Evolutionary conservation across 2,329 filamentous ascomycete genomes (phyloP).

Genomic region (Curvularia sp.): DNA sequence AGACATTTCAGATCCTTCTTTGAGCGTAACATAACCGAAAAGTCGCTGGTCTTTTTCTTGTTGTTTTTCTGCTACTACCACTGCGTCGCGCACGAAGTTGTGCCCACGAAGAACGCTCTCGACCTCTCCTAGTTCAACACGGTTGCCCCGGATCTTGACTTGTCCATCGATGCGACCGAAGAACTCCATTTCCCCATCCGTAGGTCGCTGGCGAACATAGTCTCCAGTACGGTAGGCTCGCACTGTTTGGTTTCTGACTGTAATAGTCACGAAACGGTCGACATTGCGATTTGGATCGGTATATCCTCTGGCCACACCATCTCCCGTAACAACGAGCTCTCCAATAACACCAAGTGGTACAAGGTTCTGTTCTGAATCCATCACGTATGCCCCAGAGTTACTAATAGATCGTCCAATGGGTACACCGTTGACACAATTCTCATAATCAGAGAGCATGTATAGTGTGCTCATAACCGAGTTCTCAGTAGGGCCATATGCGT

Average conservation of each 20-base stretch:
- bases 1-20: not conserved
- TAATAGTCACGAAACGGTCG: slow-evolving; percentile 11
- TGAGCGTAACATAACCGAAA: not conserved
- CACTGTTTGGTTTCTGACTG: not conserved
- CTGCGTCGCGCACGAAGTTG: not conserved
- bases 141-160: slow-evolving; percentile 35
- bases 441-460: slow-evolving; percentile 44
- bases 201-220: slow-evolving; percentile 18
- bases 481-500: slow-evolving; percentile 32
- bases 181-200: slow-evolving; percentile 27
- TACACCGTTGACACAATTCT: slow-evolving; percentile 20
- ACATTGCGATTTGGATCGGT: slow-evolving; percentile 31
- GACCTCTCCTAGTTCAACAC: slow-evolving; percentile 38
- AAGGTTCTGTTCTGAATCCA: slow-evolving; percentile 8
- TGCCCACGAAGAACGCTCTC: slow-evolving; percentile 14
- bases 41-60: not conserved
- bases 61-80: not conserved
- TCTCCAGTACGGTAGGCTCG: slow-evolving; percentile 44
- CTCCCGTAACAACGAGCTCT: slow-evolving; percentile 35
- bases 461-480: slow-evolving; percentile 48
- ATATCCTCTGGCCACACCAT: slow-evolving; percentile 15
- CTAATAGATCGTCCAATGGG: slow-evolving; percentile 50
- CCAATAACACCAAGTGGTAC: slow-evolving; percentile 29
- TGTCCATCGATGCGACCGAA: slow-evolving; percentile 33
- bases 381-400: slow-evolving; percentile 8